Percentiles rank a stretch among this genome's conserved stretches.
Evolutionary conservation across 495 filamentous ascomycete genomes (phyloP).

Genomic region (Lasiosphaeris hirsuta): DNA sequence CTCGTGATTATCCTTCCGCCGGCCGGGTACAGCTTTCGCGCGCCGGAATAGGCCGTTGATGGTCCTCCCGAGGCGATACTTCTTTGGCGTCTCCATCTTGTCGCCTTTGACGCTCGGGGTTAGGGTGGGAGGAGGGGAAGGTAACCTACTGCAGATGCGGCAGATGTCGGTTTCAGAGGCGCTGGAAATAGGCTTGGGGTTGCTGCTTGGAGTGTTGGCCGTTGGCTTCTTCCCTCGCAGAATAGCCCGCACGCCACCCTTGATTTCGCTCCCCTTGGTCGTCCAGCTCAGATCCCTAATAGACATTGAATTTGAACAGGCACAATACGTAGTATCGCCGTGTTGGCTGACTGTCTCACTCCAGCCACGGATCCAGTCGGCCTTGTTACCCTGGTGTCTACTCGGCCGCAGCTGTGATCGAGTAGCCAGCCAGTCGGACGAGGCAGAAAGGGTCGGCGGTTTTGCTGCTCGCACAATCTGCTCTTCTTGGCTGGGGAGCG

Average conservation of each 20-base stretch:
- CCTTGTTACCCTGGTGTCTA: constrained; percentile 27
- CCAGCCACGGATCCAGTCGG: constrained; percentile 36
- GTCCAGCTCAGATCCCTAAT: background rate
- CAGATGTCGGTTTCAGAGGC: constrained; percentile 17
- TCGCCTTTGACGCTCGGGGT: constrained; percentile 2
- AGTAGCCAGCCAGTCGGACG: constrained; percentile 24
- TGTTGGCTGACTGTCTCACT: constrained; percentile 24
- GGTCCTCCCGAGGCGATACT: constrained; percentile 8
- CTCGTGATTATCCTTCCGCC: constrained; percentile 6
- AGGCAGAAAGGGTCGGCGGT: background rate
- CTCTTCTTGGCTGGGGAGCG: background rate
- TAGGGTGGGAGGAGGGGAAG: constrained; percentile 12
- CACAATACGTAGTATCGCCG: constrained; percentile 28
- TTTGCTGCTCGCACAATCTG: background rate
- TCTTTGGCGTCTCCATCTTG: background rate
- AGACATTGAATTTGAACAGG: constrained; percentile 20
- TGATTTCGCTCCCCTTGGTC: constrained; percentile 13
- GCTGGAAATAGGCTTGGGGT: background rate
- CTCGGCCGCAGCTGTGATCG: constrained; percentile 28
- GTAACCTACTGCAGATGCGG: constrained; percentile 21
- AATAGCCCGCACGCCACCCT: constrained; percentile 20
- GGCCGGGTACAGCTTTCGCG: constrained; percentile 11
- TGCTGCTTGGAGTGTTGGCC: background rate
- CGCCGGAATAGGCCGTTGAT: constrained; percentile 20
- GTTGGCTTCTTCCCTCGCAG: constrained; percentile 1